phyloP scores from a whole-genome alignment of 805 yeast species.

The Starmerella etchellsii region DNA sequence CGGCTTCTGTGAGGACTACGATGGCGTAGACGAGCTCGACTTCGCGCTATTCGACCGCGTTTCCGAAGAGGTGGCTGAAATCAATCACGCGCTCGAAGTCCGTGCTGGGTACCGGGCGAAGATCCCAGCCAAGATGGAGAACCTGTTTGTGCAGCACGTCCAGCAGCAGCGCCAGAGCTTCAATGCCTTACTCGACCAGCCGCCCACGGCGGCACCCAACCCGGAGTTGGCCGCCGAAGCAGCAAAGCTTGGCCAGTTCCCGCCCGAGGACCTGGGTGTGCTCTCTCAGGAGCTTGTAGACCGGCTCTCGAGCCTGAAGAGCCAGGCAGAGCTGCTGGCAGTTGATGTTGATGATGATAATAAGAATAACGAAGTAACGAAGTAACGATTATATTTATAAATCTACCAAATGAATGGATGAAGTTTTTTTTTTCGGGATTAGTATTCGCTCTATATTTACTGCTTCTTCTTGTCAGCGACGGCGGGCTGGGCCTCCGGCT shows the following conservation, averaged over 20 bases:
- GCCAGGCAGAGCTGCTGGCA: not conserved
- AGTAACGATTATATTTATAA: too few relatives aligned
- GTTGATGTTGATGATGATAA: too few relatives aligned
- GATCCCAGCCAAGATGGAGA: constrained; percentile 9
- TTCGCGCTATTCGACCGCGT: constrained; percentile 8
- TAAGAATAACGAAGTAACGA: too few relatives aligned
- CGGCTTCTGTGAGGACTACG: constrained; percentile 17
- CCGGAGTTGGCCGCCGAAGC: not conserved
- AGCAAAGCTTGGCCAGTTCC: not conserved
- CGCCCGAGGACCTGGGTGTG: not conserved
- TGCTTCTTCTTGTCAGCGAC: not conserved
- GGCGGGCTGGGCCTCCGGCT: constrained; percentile 21
- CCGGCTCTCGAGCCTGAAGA: not conserved
- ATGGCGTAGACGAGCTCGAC: constrained; percentile 20
- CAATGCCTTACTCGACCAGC: not conserved
- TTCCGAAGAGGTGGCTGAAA: constrained; percentile 1
- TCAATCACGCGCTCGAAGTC: constrained; percentile 6
- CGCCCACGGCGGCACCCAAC: not conserved
- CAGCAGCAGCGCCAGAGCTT: constrained; percentile 2
- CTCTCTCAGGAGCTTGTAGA: not conserved
- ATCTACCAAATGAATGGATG: too few relatives aligned
- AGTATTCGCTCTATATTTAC: too few relatives aligned
- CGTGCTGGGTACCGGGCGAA: constrained; percentile 8
- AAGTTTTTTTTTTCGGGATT: too few relatives aligned
- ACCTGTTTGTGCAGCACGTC: constrained; percentile 3